Conservation (phyloP, 2,329 filamentous ascomycete genomes). For the Pestalotiopsis sp. region DNA sequence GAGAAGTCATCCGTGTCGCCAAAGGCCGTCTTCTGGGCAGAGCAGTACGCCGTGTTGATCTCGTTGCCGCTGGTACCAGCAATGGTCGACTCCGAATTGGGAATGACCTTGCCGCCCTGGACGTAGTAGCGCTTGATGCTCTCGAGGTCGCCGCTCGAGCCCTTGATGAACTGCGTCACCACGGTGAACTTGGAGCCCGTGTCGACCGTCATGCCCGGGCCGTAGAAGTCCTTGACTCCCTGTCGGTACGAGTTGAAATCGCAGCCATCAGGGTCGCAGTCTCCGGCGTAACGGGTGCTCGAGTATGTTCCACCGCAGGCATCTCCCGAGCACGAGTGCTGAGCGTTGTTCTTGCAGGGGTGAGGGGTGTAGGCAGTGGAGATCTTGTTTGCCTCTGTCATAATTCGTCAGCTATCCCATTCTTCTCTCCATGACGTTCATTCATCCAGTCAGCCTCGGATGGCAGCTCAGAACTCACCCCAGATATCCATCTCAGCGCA, state of each 20-base stretch:
- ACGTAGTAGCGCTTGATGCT: slow-evolving; percentile 61
- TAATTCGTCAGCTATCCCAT: background rate
- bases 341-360: slow-evolving; percentile 51
- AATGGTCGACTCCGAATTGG: slow-evolving; percentile 38
- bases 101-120: slow-evolving; percentile 53
- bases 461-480: slow-evolving; percentile 27
- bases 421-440: background rate
- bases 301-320: slow-evolving; percentile 51
- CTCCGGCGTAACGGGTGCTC: slow-evolving; percentile 53
- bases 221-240: slow-evolving; percentile 62
- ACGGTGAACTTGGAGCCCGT: slow-evolving; percentile 59
- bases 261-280: slow-evolving; percentile 66
- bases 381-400: slow-evolving; percentile 57
- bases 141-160: slow-evolving; percentile 47
- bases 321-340: slow-evolving; percentile 47
- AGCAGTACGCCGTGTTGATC: slow-evolving; percentile 59
- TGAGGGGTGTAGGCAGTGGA: slow-evolving; percentile 63
- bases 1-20: slow-evolving; percentile 53
- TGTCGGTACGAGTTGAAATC: slow-evolving; percentile 67
- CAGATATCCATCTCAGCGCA: slow-evolving; percentile 64
- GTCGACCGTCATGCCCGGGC: slow-evolving; percentile 55
- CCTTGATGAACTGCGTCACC: slow-evolving; percentile 58
- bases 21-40: slow-evolving; percentile 54
- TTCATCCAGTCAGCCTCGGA: background rate
- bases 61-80: slow-evolving; percentile 31